These are phyloP conservation scores for Fusarium siculi DNA, from an alignment of 2,329 filamentous ascomycete genomes.

Conservation along the genomic window DNA sequence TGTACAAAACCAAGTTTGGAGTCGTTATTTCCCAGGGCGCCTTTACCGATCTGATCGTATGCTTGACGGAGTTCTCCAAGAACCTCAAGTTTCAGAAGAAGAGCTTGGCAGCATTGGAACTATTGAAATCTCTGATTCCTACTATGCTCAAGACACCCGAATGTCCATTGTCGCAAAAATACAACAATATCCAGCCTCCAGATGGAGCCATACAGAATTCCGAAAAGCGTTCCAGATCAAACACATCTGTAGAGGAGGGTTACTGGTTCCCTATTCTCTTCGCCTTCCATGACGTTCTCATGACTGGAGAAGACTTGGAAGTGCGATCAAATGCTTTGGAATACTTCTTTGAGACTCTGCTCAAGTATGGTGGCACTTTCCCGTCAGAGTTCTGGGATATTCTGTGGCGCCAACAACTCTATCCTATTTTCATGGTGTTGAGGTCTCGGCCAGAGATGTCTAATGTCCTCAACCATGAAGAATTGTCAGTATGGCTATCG, in stretches of 20 bases:
- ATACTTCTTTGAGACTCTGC: constrained; percentile 95
- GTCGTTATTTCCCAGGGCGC: constrained; percentile 96
- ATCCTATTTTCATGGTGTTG: constrained; percentile 98
- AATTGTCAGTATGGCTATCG: constrained; percentile 97
- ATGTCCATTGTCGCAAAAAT: constrained; percentile 83
- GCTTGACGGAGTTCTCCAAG: constrained; percentile 97
- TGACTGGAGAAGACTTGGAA: constrained; percentile 98
- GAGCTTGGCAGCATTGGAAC: constrained; percentile 93
- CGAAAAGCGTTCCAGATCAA: constrained; percentile 68
- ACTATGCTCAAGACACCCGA: constrained; percentile 97
- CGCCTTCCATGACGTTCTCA: constrained; percentile 97
- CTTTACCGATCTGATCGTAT: constrained; percentile 96
- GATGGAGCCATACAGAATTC: constrained; percentile 58
- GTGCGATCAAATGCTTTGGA: constrained; percentile 90
- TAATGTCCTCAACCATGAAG: constrained; percentile 94
- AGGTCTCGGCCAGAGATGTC: constrained; percentile 97
- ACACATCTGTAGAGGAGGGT: constrained; percentile 93
- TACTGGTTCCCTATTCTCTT: constrained; percentile 99
- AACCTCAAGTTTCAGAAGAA: constrained; percentile 99
- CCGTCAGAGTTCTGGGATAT: constrained; percentile 98
- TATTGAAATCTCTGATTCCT: constrained; percentile 90
- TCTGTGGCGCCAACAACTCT: constrained; percentile 94
- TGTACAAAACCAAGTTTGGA: constrained; percentile 95
- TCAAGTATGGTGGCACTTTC: constrained; percentile 90
- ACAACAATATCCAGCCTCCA: constrained; percentile 52